phyloP scores from a whole-genome alignment of 2,329 filamentous ascomycete species.

The Penicillium nordicum region DNA sequence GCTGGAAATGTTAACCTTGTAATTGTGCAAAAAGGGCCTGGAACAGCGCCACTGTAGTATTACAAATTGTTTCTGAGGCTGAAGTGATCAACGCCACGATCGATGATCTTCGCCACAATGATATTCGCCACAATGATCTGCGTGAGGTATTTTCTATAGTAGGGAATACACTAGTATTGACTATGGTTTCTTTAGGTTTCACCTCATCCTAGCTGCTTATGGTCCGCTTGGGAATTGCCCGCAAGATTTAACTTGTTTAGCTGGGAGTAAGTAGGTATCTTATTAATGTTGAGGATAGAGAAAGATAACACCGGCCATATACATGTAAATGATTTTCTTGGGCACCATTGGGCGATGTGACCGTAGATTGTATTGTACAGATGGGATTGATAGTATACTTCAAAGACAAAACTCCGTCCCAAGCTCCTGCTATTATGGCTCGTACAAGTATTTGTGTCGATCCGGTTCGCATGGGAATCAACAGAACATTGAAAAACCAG shows the following conservation, averaged over 20 bases:
- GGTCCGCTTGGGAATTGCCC: neutral
- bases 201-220: neutral
- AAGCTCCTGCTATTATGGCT: conserved; percentile 24
- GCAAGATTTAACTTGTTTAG: neutral
- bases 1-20: neutral
- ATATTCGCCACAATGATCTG: neutral
- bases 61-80: neutral
- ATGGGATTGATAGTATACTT: conserved; percentile 15
- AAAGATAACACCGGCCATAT: neutral
- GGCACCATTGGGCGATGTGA: conserved; percentile 6
- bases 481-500: conserved; percentile 7
- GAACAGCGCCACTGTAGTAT: neutral
- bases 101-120: neutral
- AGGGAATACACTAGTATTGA: neutral
- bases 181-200: neutral
- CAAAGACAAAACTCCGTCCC: conserved; percentile 22
- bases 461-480: conserved; percentile 2
- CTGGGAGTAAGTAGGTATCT: neutral
- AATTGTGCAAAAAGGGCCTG: neutral
- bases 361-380: conserved; percentile 21
- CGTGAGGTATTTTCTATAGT: neutral
- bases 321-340: neutral
- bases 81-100: neutral
- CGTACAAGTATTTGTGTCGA: conserved; percentile 18
- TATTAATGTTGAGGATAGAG: neutral